Evolutionary conservation across 495 filamentous ascomycete genomes (phyloP), one percentile per base, ranked within the genome.

Genomic region (Aspergillus cristatus): DNA sequence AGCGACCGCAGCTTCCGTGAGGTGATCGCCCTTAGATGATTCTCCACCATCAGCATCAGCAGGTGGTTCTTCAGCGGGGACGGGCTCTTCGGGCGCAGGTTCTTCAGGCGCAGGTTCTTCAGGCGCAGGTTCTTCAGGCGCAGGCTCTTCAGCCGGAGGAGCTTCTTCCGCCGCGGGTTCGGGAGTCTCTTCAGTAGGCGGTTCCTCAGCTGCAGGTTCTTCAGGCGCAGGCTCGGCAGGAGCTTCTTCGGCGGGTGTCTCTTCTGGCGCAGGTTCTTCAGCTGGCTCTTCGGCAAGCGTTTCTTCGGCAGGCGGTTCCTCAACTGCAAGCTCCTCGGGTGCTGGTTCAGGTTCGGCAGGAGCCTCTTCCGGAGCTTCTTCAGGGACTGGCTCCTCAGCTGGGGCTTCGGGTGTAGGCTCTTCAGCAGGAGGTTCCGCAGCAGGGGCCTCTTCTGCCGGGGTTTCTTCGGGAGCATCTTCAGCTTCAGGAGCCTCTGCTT

Each of bases 21-120:
- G 29, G 14, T 12, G 14, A n/a, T n/a, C 31, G 22, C 33, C 35
- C 15, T 24, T 24, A 8, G 20, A 24, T 24, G 8, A 24, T 24
- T 8, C 20, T 24, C 8, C 28, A n/a, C 3, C 13, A 6, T 30
- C 28, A 4, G 5, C 11, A n/a, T 28, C 50, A 1, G 37, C 44
- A 26, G 22, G 16, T 18, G 37, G 7, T 18, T 42, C 37, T 16
- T 42, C 38, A 28, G 34, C 31, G 4, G n/a, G n/a, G 13, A 18
- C 45, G 13, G 42, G 22, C 13, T 42, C 45, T 46, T 43, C 36
- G 8, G 33, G 44, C 42, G n/a, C n/a, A n/a, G n/a, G n/a, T n/a
- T n/a, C n/a, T n/a, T 50, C 40, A n/a, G 35, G 13, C 42, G n/a
- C n/a, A n/a, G n/a, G n/a, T n/a, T n/a, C n/a, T n/a, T 50, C 40